Evolutionary conservation across 768 basidiomycete species (phyloP), one percentile per base, ranked within the genome.

Genomic region (Rhodotorula taiwanensis): DNA sequence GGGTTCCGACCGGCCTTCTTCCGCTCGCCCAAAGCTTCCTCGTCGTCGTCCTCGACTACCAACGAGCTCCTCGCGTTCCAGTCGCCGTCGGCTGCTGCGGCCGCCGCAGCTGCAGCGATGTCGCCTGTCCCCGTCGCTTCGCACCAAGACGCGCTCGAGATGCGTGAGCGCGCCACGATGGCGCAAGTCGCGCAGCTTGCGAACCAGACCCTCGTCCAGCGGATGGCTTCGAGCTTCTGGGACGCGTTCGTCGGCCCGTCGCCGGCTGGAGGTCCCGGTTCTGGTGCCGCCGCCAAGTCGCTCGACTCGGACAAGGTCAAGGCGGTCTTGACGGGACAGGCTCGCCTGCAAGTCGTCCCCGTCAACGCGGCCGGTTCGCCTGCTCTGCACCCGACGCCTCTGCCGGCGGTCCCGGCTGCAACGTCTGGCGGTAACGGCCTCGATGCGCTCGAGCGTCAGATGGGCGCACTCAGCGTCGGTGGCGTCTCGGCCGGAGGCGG

Each of bases 191-290:
- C 88, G 16, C 81, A 83, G n/a, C 79, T 89, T 66, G 89, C 88
- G 14, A 83, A 83, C 50, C 85, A 89, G 77, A 91, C 89, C 1
- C 77, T 93, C 34, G 68, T 87, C 55, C 77, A 79, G 72, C 84
- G 84, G 72, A 79, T 92, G 36, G 84, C 86, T 8, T 74, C 78
- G 27, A 87, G 89, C 48, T 91, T 92, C 77, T 88, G 89, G 86
- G 88, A 89, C 66, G 90, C 90, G 21, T 92, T 92, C 76, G 80
- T 84, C n/a, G 85, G 67, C 23, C 18, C 52, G 21, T 11, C 21
- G 14, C 31, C 41, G 4, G 6, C 52, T 20, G 21, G 28, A 41
- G 30, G 49, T 20, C 27, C 7, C 21, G 25, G 30, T 42, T 23
- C 44, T 25, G n/a, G 47, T 27, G 15, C 21, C 7, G 49, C 15